Percentiles rank a stretch among this genome's conserved stretches.
Conservation (phyloP, 225 moss, liverwort and hornwort species). For the Pseudisothecium myosuroides region DNA sequence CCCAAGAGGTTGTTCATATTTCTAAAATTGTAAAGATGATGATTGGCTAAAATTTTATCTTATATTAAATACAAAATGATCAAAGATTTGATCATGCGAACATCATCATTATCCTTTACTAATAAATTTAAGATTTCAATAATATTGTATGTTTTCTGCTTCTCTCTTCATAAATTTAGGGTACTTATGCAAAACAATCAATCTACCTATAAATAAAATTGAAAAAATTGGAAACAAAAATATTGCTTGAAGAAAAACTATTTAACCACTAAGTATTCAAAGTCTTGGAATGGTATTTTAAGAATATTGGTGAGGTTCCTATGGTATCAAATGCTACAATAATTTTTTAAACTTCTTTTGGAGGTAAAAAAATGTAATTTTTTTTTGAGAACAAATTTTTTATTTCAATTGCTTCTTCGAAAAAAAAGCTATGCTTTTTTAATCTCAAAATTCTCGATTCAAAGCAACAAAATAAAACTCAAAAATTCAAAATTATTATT, state of each 20-base stretch:
- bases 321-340: neutral
- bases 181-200: neutral
- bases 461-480: neutral
- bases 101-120: neutral
- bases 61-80: neutral
- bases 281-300: neutral
- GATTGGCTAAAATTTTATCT: neutral
- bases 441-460: accelerated
- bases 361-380: no score
- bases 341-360: no score
- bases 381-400: no score
- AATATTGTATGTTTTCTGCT: neutral
- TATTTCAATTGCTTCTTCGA: neutral
- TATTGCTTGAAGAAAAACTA: neutral
- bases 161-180: neutral
- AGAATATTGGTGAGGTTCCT: neutral
- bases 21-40: neutral
- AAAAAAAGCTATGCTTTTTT: neutral
- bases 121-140: neutral
- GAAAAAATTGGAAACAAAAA: neutral
- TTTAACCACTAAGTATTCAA: neutral
- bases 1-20: accelerated
- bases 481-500: neutral
- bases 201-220: neutral
- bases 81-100: neutral